Evolutionary conservation across 2,329 filamentous ascomycete genomes (phyloP), one percentile per base, ranked within the genome.

Genomic region (Corynespora cassiicola): DNA sequence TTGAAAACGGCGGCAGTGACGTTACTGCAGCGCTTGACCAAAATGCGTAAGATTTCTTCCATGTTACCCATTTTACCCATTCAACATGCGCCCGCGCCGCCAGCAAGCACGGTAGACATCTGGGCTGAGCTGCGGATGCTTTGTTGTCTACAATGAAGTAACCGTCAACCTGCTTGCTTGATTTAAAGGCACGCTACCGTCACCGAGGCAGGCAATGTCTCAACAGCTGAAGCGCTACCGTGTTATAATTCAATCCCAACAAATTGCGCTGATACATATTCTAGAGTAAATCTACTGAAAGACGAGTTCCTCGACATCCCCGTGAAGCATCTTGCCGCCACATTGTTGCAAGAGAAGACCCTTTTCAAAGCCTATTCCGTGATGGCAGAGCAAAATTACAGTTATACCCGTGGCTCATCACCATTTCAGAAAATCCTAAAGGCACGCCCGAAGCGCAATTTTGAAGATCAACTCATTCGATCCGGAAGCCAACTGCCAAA

Each of bases 251-350:
- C n/a, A n/a, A n/a, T n/a, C n/a, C n/a, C n/a, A n/a, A n/a, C n/a
- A n/a, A n/a, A n/a, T n/a, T n/a, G n/a, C n/a, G n/a, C n/a, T n/a
- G n/a, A n/a, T n/a, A n/a, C 22, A 10, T 8, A 31, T 24, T 23
- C 8, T 32, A 69, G 65, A n/a, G 6, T 43, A 25, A 51, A 57
- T 6, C 27, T 67, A n/a, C 58, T 75, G 9, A 72, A 71, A 46
- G 66, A 71, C 34, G 70, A 75, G 27, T 75, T 73, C 32, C 62
- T 55, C 0, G 52, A 59, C 6, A 54, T 74, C 5, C 65, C 70
- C 2, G 54, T 60, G 8, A 50, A 56, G 11, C 65, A 66, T 40
- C 68, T 75, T 42, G 47, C 48, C 12, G 51, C 57, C 14, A 54
- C 56, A 2, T 31, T 73, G 5, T 45, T 45, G 19, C 29, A 52